Conservation (phyloP, 805 yeast genomes). For the Nakazawaea anatomiae region DNA sequence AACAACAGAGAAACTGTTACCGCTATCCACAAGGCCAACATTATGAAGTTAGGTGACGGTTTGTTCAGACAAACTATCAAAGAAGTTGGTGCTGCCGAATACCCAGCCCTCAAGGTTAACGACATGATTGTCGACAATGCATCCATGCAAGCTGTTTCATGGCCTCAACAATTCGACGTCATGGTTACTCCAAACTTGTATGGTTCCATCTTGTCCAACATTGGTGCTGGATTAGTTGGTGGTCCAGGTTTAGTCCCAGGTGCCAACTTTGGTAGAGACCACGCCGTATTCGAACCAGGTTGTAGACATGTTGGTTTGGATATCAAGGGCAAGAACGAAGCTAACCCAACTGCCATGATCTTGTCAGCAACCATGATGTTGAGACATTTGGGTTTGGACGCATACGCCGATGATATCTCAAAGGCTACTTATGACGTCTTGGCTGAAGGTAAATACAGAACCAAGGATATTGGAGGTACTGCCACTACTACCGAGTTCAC, state of each 20-base stretch:
- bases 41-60: constrained; percentile 98
- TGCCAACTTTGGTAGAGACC: constrained; percentile 95
- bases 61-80: constrained; percentile 91
- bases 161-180: constrained; percentile 97
- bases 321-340: constrained; percentile 88
- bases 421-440: constrained; percentile 86
- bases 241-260: constrained; percentile 99
- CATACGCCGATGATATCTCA: constrained; percentile 79
- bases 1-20: constrained; percentile 90
- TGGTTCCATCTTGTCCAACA: constrained; percentile 96
- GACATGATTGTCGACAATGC: constrained; percentile 98
- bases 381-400: constrained; percentile 87
- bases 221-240: constrained; percentile 95
- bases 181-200: constrained; percentile 96
- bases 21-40: constrained; percentile 98
- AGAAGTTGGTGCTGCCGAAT: constrained; percentile 78
- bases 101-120: constrained; percentile 75
- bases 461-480: constrained; percentile 89
- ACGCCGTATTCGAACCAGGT: constrained; percentile 98
- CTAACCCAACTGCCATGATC: constrained; percentile 98
- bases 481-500: constrained; percentile 93
- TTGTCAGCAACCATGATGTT: constrained; percentile 86
- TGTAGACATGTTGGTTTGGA: constrained; percentile 99
- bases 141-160: constrained; percentile 98
- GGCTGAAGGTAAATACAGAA: constrained; percentile 79